These are phyloP conservation scores for Paracorniculantispora psalliotae DNA, from an alignment of 2,329 filamentous ascomycete genomes.

Conservation along the genomic window DNA sequence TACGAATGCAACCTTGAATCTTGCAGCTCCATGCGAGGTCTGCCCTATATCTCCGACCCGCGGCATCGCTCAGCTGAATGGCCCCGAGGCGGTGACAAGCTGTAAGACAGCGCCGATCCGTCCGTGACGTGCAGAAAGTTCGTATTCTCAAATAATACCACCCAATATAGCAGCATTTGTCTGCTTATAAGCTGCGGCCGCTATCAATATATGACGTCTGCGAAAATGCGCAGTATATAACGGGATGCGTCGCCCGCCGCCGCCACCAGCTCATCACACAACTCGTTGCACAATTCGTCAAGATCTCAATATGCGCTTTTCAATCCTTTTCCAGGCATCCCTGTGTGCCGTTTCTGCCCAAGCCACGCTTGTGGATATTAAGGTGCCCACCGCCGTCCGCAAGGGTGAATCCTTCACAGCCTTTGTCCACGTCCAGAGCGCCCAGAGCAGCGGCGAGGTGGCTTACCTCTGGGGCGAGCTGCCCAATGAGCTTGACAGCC, in stretches of 20 bases:
- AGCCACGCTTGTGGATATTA: constrained; percentile 6
- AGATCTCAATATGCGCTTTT: constrained; percentile 1
- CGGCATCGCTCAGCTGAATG: too few relatives aligned
- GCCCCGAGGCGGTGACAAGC: too few relatives aligned
- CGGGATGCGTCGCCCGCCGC: background rate
- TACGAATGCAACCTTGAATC: background rate
- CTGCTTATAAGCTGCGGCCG: background rate
- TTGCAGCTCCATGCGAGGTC: background rate
- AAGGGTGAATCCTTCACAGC: constrained; percentile 7
- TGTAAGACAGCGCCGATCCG: background rate
- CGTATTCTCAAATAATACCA: constrained; percentile 2
- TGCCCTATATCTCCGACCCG: background rate
- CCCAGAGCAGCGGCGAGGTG: constrained; percentile 8
- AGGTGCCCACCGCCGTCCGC: constrained; percentile 5
- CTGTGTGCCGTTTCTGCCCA: background rate
- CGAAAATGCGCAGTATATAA: background rate
- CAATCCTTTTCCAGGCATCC: background rate
- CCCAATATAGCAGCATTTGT: background rate
- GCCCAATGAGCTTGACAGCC: constrained; percentile 4
- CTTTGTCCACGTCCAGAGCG: constrained; percentile 9
- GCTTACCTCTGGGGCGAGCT: constrained; percentile 8
- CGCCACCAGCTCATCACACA: background rate
- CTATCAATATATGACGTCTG: background rate
- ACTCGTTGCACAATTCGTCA: background rate
- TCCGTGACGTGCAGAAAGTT: background rate